Evolutionary conservation across 306 rosid genomes (phyloP).

Genomic region (Cucumis sativus): Cucumber_9930_V3 NC_026655.2:2434001-2434500

Average conservation of each 20-base stretch:
- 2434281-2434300: neutral
- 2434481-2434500: no score
- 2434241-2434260: neutral
- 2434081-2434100: no score
- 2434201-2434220: neutral
- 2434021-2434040: no score
- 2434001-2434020: no score
- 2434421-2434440: neutral
- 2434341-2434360: neutral
- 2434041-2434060: no score
- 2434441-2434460: no score
- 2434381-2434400: neutral
- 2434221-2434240: neutral
- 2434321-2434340: neutral
- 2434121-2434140: neutral
- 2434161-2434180: neutral
- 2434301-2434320: constrained; percentile 8
- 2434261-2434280: neutral
- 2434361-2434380: neutral
- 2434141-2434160: neutral
- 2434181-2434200: neutral
- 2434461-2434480: no score
- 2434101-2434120: neutral
- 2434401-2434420: neutral
- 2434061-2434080: no score